Conservation (phyloP, 306 rosid species). For the Dryas octopetala region DNA sequence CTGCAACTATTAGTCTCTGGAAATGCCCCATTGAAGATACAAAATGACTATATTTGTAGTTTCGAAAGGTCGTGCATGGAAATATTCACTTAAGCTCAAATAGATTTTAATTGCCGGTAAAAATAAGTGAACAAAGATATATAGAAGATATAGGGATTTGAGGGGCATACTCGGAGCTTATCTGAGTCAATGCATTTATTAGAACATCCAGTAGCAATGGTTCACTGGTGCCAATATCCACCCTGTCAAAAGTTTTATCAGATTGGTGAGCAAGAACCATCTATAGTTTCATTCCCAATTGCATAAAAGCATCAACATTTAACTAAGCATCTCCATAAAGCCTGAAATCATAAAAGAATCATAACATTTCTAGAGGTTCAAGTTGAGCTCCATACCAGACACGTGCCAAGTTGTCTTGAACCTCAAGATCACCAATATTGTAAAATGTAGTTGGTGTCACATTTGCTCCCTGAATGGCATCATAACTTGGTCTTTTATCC, state of each 20-base stretch:
- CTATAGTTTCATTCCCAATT: conserved; percentile 1
- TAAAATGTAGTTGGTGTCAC: conserved; percentile 75
- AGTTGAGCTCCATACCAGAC: conserved; percentile 53
- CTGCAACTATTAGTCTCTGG: neutral
- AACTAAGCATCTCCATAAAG: conserved; percentile 2
- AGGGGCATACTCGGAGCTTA: conserved; percentile 82
- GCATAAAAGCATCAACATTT: conserved; percentile 8
- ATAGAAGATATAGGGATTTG: conserved; percentile 1
- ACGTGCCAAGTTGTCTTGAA: conserved; percentile 91
- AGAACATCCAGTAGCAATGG: conserved; percentile 76
- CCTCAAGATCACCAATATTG: conserved; percentile 90
- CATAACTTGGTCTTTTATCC: conserved; percentile 76
- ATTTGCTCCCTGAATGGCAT: conserved; percentile 77
- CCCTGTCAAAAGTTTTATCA: conserved; percentile 48
- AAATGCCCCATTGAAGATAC: neutral
- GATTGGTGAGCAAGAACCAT: neutral
- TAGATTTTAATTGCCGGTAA: neutral
- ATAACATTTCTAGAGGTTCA: neutral
- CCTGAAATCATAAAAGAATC: conserved; percentile 2
- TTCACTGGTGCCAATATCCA: conserved; percentile 83
- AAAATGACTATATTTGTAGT: neutral
- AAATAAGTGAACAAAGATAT: neutral
- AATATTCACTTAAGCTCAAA: neutral
- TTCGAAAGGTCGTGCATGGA: neutral
- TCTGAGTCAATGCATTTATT: conserved; percentile 85